These are phyloP conservation scores for Penicillium palitans DNA, from an alignment of 2,329 filamentous ascomycete species.

Conservation along the genomic window DNA sequence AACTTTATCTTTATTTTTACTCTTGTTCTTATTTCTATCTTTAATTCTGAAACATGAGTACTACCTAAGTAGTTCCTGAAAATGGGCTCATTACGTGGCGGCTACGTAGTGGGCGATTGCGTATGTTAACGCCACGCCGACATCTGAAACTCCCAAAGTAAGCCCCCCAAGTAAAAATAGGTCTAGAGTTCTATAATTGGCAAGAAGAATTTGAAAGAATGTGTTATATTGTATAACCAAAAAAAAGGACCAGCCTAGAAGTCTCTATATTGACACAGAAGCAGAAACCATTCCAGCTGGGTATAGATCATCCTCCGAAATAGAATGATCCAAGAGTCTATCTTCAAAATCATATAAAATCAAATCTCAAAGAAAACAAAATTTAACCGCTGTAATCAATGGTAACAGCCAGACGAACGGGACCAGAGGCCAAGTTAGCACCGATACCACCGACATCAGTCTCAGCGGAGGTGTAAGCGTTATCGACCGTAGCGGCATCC, in stretches of 20 bases:
- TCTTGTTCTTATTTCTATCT: background rate
- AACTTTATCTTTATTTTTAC: background rate
- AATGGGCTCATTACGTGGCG: background rate
- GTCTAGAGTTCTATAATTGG: background rate
- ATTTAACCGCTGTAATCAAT: conserved; percentile 33
- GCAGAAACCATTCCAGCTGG: conserved; percentile 18
- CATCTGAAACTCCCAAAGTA: background rate
- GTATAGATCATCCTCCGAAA: conserved; percentile 16
- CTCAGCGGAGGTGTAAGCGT: conserved; percentile 35
- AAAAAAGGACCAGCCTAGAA: conserved; percentile 14
- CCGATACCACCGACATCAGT: conserved; percentile 36
- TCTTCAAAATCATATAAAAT: conserved; percentile 12
- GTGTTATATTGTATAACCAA: conserved; percentile 10
- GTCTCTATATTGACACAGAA: conserved; percentile 16
- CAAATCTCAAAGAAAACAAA: conserved; percentile 12
- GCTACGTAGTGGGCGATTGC: conserved; percentile 1
- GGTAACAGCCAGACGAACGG: conserved; percentile 30
- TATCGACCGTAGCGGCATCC: conserved; percentile 26
- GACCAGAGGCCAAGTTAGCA: conserved; percentile 31
- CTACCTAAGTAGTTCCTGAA: too few species aligned
- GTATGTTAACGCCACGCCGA: conserved; percentile 8
- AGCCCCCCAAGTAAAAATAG: background rate
- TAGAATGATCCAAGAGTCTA: conserved; percentile 5
- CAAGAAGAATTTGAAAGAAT: conserved; percentile 5
- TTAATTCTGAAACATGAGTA: background rate